Base-by-base conservation (phyloP, 345 rosid species). In the Euphorbia tirucalli region DNA sequence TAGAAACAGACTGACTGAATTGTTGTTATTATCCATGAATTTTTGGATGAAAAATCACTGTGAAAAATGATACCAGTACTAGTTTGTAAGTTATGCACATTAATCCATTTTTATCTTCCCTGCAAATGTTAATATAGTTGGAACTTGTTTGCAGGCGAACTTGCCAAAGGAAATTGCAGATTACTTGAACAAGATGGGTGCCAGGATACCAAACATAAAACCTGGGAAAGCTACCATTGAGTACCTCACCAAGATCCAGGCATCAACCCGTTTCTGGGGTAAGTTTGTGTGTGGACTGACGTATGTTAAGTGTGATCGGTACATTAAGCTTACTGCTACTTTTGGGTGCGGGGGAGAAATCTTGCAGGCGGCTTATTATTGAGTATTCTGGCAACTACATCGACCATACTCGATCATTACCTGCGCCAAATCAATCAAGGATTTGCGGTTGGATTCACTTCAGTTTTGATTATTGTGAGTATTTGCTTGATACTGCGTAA, bases 181-280 rank as follows among this genome's bases (percentile, higher is more conserved):
- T 77, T 94, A 92, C 80, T 84, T 94, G 69, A 94, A 92, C 76
- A 89, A 92, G 83, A 94, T 92, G 97, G 98, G 98, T 65, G 97
- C 98, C n/a, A 86, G 97, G 80, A 90, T 94, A 77, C 96, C 98
- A 31, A 89, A 89, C 75, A 72, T 92, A 74, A 94, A 94, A 81
- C 98, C 97, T 31, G 96, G 98, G 78, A 94, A 87, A 79, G 97
- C 96, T 65, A 94, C 97, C 15, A 84, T 92, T 61, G 96, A 89
- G 74, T 90, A 92, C 82, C 86, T 92, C 37, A 78, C 90, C 1
- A 87, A 85, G 83, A 81, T 94, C 75, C 98, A 94, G 82, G 96
- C 95, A 81, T 94, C 98, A 55, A 88, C 98, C 27, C 93, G 97
- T 65, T 92, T 94, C 83, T 92, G 98, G 98, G 98, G 97, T 94